These are phyloP conservation scores for Populus trichocarpa DNA, from an alignment of 441 rosid genomes.

Conservation along the genomic window DNA sequence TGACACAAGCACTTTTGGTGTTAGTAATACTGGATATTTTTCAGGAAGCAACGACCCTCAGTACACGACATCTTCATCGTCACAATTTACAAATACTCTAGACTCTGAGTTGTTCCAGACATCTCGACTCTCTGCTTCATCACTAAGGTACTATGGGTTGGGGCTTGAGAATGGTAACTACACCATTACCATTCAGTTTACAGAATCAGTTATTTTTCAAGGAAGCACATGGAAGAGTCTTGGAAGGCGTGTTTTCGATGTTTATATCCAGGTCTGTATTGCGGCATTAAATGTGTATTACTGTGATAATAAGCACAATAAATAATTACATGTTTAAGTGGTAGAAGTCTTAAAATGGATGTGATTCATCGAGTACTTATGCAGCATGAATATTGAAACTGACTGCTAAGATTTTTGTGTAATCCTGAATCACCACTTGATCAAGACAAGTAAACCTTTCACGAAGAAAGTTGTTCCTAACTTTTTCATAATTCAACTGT, in stretches of 20 bases:
- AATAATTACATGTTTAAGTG: no score
- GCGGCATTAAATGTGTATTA: not conserved
- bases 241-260: slow-evolving; percentile 38
- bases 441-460: no score
- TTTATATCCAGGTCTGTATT: slow-evolving; percentile 62
- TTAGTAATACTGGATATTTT: slow-evolving; percentile 44
- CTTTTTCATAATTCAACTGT: no score
- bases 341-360: no score
- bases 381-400: not conserved
- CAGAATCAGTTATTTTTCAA: slow-evolving; percentile 17
- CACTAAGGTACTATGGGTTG: slow-evolving; percentile 72
- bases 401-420: not conserved
- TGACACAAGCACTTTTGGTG: slow-evolving; percentile 30
- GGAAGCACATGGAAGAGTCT: slow-evolving; percentile 35
- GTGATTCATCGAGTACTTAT: no score
- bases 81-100: slow-evolving; percentile 30
- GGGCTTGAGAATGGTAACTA: slow-evolving; percentile 77
- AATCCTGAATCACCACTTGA: no score
- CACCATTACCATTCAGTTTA: slow-evolving; percentile 36
- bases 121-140: slow-evolving; percentile 65
- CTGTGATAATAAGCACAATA: no score
- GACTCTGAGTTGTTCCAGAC: slow-evolving; percentile 45
- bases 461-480: no score
- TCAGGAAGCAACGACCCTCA: slow-evolving; percentile 33
- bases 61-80: slow-evolving; percentile 25